Evolutionary conservation across 768 basidiomycete species (phyloP).

Genomic region (Omphalotus guepiniiformis): DNA sequence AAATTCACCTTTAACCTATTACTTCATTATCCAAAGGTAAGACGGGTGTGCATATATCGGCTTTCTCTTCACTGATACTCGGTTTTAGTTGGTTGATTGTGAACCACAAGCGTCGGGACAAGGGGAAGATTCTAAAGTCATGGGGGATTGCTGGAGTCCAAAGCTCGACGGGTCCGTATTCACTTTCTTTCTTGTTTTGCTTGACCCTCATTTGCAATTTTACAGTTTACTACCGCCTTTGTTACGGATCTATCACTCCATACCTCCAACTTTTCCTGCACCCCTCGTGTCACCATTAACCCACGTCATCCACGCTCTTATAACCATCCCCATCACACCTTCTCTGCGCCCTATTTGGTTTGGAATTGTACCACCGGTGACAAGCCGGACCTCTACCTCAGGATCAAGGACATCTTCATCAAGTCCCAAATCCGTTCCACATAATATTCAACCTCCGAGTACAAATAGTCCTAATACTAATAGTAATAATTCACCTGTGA

Average conservation of each 20-base stretch:
- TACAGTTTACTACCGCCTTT: constrained; percentile 67
- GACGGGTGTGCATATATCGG: too few relatives aligned
- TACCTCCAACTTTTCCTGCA: constrained; percentile 54
- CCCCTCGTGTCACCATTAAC: constrained; percentile 74
- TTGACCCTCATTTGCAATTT: too few relatives aligned
- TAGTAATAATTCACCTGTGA: constrained; percentile 32
- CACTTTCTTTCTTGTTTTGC: too few relatives aligned
- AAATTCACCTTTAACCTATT: constrained; percentile 84
- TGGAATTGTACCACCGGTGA: constrained; percentile 28
- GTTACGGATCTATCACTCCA: constrained; percentile 62
- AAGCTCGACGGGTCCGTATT: constrained; percentile 65
- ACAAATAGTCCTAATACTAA: constrained; percentile 22
- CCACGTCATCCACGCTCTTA: constrained; percentile 78
- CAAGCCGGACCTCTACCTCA: constrained; percentile 7
- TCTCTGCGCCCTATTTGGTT: constrained; percentile 62
- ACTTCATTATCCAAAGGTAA: constrained; percentile 75
- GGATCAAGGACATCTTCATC: constrained; percentile 25
- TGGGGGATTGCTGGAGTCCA: constrained; percentile 74
- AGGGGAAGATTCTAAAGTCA: constrained; percentile 37
- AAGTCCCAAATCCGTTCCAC: constrained; percentile 28
- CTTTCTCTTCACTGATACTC: too few relatives aligned
- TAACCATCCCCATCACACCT: constrained; percentile 67
- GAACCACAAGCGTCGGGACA: constrained; percentile 27
- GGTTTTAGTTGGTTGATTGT: constrained; percentile 39
- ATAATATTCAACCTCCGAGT: constrained; percentile 26